Evolutionary conservation across 2,329 filamentous ascomycete species (phyloP), one percentile per base, ranked within the genome.

Genomic region (Cercospora zeina): DNA sequence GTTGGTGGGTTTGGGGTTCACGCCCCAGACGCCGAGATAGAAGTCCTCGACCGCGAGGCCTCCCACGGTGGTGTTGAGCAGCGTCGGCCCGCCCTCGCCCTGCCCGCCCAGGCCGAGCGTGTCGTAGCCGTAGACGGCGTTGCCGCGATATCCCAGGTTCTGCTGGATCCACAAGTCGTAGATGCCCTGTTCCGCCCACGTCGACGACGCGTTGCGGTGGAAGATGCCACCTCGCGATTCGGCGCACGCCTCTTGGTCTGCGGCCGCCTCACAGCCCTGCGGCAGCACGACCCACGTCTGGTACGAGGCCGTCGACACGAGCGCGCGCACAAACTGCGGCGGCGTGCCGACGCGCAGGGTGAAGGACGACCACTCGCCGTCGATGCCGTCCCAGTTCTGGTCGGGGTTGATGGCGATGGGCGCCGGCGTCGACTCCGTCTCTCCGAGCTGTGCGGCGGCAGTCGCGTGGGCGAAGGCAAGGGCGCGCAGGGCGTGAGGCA

Each of bases 361-460:
- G 66, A 90, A 85, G 6, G 87, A 85, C 14, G 88, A 91, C 89
- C 89, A 93, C 65, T 82, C 82, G 9, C 88, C 88, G 72, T 90
- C 88, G 66, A 83, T 80, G 53, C 86, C 86, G 64, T 84, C 81
- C 85, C 70, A 75, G 51, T 71, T 69, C 63, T 72, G 64, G 54
- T 70, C 69, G 1, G 74, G 71, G 14, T 62, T 58, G 50, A 74
- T 63, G 19, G 65, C 65, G 14, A 75, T 65, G 3, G 74, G 70
- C 4, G 69, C 67, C 16, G 67, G 62, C n/a, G 66, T 54, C 9
- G 66, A 58, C 10, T 59, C 59, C 24, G 24, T 58, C 36, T 64
- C 61, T 34, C 53, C 59, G 14, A 36, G 24, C 36, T 53, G 50
- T 39, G 36, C 36, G 55, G 19, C 19, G 31, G 58, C 57, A 6